These are phyloP conservation scores for Limonium bicolor DNA, from an alignment of 148 eudicot species.

Conservation along the genomic window DNA sequence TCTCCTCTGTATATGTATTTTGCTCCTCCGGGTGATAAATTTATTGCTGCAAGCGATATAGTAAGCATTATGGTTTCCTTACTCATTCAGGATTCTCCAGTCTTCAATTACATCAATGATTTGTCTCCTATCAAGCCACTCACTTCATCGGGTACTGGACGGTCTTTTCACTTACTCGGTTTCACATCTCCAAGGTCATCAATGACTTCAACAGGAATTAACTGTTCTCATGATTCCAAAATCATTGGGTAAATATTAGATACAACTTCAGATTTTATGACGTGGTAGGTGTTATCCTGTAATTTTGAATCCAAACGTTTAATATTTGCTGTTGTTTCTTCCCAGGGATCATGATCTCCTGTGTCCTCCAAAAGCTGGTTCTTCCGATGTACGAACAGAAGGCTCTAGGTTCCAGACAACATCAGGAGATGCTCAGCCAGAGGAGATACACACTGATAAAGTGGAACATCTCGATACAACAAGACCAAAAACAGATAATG, in stretches of 20 bases:
- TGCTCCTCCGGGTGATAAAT: too few species aligned
- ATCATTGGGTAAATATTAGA: constrained; percentile 7
- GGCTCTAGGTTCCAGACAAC: constrained; percentile 1
- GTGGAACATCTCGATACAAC: constrained; percentile 3
- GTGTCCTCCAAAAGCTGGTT: constrained; percentile 2
- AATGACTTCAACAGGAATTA: constrained; percentile 10
- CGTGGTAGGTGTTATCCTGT: not conserved
- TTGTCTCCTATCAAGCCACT: constrained; percentile 30
- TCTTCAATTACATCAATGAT: constrained; percentile 34
- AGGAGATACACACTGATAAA: constrained; percentile 1
- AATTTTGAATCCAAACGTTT: not conserved
- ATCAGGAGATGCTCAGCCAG: constrained; percentile 6
- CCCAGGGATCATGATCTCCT: not conserved
- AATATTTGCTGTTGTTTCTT: not conserved
- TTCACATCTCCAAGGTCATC: constrained; percentile 26
- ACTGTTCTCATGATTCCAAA: constrained; percentile 7
- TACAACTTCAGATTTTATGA: not conserved
- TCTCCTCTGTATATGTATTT: too few species aligned
- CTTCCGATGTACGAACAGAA: constrained; percentile 5
- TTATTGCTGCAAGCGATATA: too few species aligned
- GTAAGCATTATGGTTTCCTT: too few species aligned
- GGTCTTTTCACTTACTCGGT: constrained; percentile 18
- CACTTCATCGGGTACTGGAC: constrained; percentile 10
- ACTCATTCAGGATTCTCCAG: constrained; percentile 35
- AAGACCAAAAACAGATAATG: not conserved